A percentile compares a stretch with the other conserved stretches of the same genome.
These are phyloP conservation scores for Aristolochia californica DNA, from an alignment of 164 flowering plant genomes.

Conservation along the genomic window DNA sequence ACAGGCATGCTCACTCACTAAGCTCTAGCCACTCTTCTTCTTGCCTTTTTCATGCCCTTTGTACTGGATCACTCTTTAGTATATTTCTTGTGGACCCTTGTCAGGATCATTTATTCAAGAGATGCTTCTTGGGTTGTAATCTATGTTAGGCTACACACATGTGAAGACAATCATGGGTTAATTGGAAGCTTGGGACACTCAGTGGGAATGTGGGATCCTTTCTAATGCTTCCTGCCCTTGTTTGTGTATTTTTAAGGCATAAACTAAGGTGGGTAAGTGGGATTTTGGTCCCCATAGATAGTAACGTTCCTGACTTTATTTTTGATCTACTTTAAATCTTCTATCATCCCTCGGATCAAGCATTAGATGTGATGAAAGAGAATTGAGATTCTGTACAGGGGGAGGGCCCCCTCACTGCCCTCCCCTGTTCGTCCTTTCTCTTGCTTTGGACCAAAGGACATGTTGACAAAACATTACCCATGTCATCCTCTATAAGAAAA, in stretches of 20 bases:
- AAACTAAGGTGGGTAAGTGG: conserved; percentile 19
- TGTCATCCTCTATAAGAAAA: neutral
- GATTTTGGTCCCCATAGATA: conserved; percentile 30
- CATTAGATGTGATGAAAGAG: neutral
- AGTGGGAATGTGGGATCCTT: conserved; percentile 22
- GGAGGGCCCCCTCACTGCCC: neutral
- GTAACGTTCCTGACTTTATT: conserved; percentile 5
- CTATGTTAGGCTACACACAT: conserved; percentile 24
- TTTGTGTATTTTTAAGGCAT: neutral
- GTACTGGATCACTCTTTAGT: conserved; percentile 3
- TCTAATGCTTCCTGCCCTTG: conserved; percentile 8
- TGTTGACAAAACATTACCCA: too few relatives aligned
- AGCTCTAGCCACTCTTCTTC: conserved; percentile 8
- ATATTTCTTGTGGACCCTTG: conserved; percentile 9
- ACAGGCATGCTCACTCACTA: conserved; percentile 9
- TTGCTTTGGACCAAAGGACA: conserved; percentile 1
- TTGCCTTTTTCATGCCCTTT: conserved; percentile 11
- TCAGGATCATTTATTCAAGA: too few relatives aligned
- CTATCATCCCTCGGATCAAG: conserved; percentile 7
- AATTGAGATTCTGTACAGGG: neutral
- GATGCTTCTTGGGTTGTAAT: conserved; percentile 29
- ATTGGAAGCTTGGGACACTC: too few relatives aligned
- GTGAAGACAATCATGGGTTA: conserved; percentile 45
- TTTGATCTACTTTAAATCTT: conserved; percentile 10
- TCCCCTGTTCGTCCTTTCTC: neutral